Conservation (phyloP, 176 grass and related monocot genomes). For the Eleusine coracana region DNA sequence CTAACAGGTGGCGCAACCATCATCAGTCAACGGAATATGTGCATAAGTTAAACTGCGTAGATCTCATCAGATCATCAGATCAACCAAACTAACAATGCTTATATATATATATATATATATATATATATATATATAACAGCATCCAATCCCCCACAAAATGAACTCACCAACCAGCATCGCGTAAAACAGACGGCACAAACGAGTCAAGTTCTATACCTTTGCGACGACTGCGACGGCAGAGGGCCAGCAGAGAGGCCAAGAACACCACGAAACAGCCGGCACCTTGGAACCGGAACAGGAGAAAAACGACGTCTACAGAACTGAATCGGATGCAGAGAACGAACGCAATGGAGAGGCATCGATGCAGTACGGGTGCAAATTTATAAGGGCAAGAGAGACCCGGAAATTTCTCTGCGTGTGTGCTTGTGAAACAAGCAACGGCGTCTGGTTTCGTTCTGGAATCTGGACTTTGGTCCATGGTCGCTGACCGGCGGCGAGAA, state of each 20-base stretch:
- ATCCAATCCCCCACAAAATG: not conserved
- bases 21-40: too few species aligned
- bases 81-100: too few species aligned
- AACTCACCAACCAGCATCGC: not conserved
- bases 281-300: not conserved
- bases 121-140: not conserved
- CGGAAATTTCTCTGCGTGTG: not conserved
- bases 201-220: slow-evolving; percentile 3
- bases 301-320: not conserved
- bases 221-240: not conserved
- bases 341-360: not conserved
- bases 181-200: not conserved
- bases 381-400: slow-evolving; percentile 16
- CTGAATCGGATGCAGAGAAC: slow-evolving; percentile 6
- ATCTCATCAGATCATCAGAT: too few species aligned
- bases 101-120: not conserved
- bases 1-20: too few species aligned
- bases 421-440: slow-evolving; percentile 39
- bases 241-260: not conserved
- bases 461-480: not conserved
- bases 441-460: not conserved
- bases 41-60: too few species aligned
- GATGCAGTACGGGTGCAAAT: not conserved
- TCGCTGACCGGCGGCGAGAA: not conserved
- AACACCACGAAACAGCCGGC: not conserved